A percentile compares a stretch with the other conserved stretches of the same genome.
phyloP scores from a whole-genome alignment of 306 rosid genomes.

The Carpinus fangiana region DNA sequence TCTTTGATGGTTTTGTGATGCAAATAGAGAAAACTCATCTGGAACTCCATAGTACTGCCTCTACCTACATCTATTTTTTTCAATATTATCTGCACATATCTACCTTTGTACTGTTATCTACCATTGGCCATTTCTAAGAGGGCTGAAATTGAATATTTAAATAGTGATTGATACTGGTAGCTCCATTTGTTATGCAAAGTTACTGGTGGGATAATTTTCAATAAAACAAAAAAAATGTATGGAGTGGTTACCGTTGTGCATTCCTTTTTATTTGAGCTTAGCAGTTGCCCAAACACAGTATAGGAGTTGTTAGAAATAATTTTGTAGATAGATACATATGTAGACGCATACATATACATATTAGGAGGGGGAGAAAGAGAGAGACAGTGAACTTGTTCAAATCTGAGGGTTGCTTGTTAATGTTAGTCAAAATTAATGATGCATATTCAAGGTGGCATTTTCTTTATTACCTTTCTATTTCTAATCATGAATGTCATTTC shows the following conservation, averaged over 20 bases:
- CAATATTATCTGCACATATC: not conserved
- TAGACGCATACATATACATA: not conserved
- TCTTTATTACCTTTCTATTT: conserved; percentile 4
- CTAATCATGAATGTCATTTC: conserved; percentile 14
- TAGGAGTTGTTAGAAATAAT: not conserved
- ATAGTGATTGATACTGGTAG: not conserved
- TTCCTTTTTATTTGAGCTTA: conserved; percentile 3
- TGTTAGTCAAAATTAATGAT: not conserved
- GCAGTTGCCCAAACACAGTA: conserved; percentile 12
- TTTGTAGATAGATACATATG: not conserved
- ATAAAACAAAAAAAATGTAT: not conserved
- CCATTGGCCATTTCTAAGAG: not conserved
- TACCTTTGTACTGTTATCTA: not conserved
- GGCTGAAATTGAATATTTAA: not conserved
- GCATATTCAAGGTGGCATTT: not conserved
- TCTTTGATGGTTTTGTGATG: not conserved
- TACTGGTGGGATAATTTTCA: conserved; percentile 12
- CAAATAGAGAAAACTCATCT: not conserved
- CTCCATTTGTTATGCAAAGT: conserved; percentile 5
- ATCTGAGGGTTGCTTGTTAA: not conserved
- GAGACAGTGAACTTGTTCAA: not conserved
- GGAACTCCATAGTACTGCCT: not conserved
- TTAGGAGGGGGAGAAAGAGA: not conserved
- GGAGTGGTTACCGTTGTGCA: conserved; percentile 8
- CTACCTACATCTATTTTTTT: not conserved